Conservation (phyloP, 1,284 basidiomycete species). For the Apiotrichum siamense region DNA sequence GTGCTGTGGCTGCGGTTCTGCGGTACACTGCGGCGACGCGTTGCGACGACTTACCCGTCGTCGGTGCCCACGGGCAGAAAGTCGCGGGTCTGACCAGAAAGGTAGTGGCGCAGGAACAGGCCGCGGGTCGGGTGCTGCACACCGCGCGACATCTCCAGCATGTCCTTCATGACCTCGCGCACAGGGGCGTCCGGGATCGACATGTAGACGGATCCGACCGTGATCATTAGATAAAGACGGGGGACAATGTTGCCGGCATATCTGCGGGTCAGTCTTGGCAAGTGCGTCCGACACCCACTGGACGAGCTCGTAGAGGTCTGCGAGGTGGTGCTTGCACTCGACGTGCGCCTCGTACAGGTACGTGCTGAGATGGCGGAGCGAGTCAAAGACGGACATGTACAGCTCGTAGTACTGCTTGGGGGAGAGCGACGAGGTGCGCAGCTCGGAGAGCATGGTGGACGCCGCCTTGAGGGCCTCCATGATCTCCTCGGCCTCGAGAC, state of each 20-base stretch:
- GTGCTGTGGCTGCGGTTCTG: too few species aligned
- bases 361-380: conserved; percentile 82
- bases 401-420: conserved; percentile 97
- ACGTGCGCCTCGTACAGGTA: conserved; percentile 91
- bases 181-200: conserved; percentile 88
- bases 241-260: conserved; percentile 66
- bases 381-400: conserved; percentile 96
- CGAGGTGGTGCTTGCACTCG: conserved; percentile 80
- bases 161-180: conserved; percentile 98
- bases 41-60: conserved; percentile 61
- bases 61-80: conserved; percentile 81
- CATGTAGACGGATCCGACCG: conserved; percentile 96
- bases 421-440: conserved; percentile 80
- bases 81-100: conserved; percentile 89
- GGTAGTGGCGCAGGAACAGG: conserved; percentile 85
- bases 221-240: conserved; percentile 93
- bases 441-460: conserved; percentile 88
- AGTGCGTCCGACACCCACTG: conserved; percentile 57
- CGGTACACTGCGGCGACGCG: too few species aligned
- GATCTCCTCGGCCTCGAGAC: conserved; percentile 84
- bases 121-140: conserved; percentile 90
- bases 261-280: conserved; percentile 16
- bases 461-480: conserved; percentile 96
- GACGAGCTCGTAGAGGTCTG: conserved; percentile 93
- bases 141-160: conserved; percentile 97